Conservation (phyloP, 805 yeast species). For the Yamadazyma takamatsuzukensis region DNA sequence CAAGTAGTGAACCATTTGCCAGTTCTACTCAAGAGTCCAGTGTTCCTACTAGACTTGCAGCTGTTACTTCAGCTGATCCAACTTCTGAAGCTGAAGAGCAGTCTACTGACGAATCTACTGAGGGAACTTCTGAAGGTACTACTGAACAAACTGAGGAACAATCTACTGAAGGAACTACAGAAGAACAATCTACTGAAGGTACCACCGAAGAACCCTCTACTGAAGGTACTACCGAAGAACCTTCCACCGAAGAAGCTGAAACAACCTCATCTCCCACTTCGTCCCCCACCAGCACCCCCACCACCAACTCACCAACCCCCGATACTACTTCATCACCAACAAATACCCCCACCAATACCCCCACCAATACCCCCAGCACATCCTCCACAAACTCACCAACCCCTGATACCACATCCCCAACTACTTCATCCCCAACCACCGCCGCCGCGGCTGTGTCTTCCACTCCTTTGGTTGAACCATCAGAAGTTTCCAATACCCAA, state of each 20-base stretch:
- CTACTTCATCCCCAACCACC: not conserved
- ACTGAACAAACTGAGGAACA: too few species aligned
- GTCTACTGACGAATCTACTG: too few species aligned
- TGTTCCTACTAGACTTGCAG: too few species aligned
- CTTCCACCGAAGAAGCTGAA: slow-evolving; percentile 1
- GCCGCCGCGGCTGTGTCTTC: not conserved
- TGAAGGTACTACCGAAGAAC: not conserved
- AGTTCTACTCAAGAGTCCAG: too few species aligned
- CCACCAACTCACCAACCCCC: slow-evolving; percentile 3
- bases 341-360: not conserved
- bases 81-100: too few species aligned
- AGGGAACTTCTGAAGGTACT: too few species aligned
- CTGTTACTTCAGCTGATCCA: too few species aligned
- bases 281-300: not conserved
- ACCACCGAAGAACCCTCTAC: not conserved
- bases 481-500: too few species aligned
- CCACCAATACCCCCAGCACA: slow-evolving; percentile 1
- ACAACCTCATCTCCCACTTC: slow-evolving; percentile 1
- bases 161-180: not conserved
- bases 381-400: slow-evolving; percentile 2
- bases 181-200: too few species aligned
- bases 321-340: slow-evolving; percentile 2
- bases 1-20: too few species aligned
- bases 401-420: slow-evolving; percentile 1
- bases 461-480: too few species aligned